phyloP scores from a whole-genome alignment of 169 alveolate species.

The Plasmodium yoelii region DNA sequence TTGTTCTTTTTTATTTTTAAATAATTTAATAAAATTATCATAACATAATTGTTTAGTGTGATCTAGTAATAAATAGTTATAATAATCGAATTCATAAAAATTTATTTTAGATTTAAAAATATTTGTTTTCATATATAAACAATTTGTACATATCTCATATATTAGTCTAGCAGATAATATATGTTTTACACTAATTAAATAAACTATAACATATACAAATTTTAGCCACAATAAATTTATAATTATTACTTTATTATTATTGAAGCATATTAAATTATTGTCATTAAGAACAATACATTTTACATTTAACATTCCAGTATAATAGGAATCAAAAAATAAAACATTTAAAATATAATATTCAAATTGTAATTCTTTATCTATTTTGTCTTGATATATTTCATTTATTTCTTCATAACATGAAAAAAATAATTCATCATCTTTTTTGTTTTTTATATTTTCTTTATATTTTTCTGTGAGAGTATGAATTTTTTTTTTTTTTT shows the following conservation, averaged over 20 bases:
- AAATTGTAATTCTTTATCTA: background rate
- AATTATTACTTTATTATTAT: slow-evolving; percentile 17
- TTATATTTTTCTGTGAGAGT: background rate
- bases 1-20: slow-evolving; percentile 12
- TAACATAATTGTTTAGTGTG: slow-evolving; percentile 17
- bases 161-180: slow-evolving; percentile 23
- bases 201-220: slow-evolving; percentile 33
- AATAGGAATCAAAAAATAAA: slow-evolving; percentile 23
- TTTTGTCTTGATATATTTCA: slow-evolving; percentile 20
- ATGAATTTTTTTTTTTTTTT: background rate
- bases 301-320: slow-evolving; percentile 56
- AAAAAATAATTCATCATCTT: slow-evolving; percentile 10
- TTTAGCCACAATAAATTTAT: slow-evolving; percentile 55
- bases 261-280: slow-evolving; percentile 43
- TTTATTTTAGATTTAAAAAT: slow-evolving; percentile 44
- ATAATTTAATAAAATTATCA: slow-evolving; percentile 14
- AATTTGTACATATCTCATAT: slow-evolving; percentile 35
- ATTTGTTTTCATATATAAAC: slow-evolving; percentile 40
- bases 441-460: background rate
- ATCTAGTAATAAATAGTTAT: slow-evolving; percentile 37
- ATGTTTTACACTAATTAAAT: slow-evolving; percentile 29
- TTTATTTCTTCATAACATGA: slow-evolving; percentile 57
- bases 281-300: slow-evolving; percentile 13
- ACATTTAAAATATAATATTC: slow-evolving; percentile 12
- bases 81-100: slow-evolving; percentile 55